phyloP scores from a whole-genome alignment of 352 stramenopile genomes.

The Phytophthora uliginosa region DNA sequence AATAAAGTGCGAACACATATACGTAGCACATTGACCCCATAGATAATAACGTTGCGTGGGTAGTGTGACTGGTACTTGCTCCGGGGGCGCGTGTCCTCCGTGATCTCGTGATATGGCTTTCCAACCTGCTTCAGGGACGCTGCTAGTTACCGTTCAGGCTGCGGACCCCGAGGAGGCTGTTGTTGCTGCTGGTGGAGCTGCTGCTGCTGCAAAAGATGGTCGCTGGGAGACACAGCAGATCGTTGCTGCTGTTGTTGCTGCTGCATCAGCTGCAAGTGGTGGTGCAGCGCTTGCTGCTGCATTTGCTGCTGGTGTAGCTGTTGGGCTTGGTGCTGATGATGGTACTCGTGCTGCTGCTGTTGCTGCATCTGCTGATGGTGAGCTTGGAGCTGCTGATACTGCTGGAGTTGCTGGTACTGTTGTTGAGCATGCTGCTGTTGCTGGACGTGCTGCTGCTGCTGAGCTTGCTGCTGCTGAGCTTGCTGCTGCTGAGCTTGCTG shows the following conservation, averaged over 20 bases:
- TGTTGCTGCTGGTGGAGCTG: constrained; percentile 39
- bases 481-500: constrained; percentile 60
- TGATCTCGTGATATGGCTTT: constrained; percentile 15
- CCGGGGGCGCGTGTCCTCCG: neutral
- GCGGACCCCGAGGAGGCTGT: constrained; percentile 34
- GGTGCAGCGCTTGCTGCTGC: constrained; percentile 58
- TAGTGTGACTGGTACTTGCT: constrained; percentile 20
- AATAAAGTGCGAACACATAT: constrained; percentile 24
- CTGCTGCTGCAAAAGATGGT: constrained; percentile 50
- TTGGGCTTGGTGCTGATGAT: constrained; percentile 54
- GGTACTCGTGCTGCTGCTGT: constrained; percentile 42
- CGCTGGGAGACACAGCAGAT: constrained; percentile 37
- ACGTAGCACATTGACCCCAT: constrained; percentile 42
- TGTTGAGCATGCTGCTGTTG: constrained; percentile 57
- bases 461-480: constrained; percentile 48
- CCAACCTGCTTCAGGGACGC: neutral
- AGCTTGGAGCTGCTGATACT: constrained; percentile 62
- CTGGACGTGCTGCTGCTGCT: constrained; percentile 48
- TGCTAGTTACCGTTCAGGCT: constrained; percentile 31
- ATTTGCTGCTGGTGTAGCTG: constrained; percentile 67
- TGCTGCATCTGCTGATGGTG: constrained; percentile 61
- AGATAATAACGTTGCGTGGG: constrained; percentile 35
- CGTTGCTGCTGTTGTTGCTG: constrained; percentile 47
- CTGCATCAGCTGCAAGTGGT: constrained; percentile 63
- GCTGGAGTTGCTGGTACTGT: constrained; percentile 62